phyloP scores from a whole-genome alignment of 306 rosid species.

The Prunus armeniaca region DNA sequence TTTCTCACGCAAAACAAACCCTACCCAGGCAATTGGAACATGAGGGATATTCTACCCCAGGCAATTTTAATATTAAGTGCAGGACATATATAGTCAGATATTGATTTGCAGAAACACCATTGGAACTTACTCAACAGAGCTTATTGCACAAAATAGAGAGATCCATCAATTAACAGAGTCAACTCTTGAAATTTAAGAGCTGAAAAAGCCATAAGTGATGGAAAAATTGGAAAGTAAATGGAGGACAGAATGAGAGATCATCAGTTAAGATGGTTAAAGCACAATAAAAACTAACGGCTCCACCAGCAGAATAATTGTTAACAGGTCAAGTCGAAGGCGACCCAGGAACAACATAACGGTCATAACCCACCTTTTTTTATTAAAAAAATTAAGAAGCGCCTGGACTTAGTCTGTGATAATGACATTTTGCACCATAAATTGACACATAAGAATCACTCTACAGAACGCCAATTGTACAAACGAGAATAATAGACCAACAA shows the following conservation, averaged over 20 bases:
- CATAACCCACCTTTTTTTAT: conserved; percentile 12
- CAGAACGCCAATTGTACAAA: background rate
- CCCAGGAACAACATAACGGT: conserved; percentile 14
- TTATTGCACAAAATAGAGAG: background rate
- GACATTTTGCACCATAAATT: background rate
- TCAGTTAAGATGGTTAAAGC: background rate
- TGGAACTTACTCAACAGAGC: background rate
- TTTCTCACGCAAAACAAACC: background rate
- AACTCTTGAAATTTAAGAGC: background rate
- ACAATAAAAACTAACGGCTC: conserved; percentile 6
- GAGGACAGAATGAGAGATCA: background rate
- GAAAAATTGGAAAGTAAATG: background rate
- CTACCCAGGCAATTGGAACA: background rate
- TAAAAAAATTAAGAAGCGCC: conserved; percentile 10
- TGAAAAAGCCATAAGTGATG: background rate
- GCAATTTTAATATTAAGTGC: background rate
- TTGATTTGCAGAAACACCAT: background rate
- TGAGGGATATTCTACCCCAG: background rate
- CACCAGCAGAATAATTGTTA: background rate
- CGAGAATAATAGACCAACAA: conserved; percentile 3
- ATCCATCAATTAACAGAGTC: background rate
- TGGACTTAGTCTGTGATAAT: conserved; percentile 6
- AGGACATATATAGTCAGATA: background rate
- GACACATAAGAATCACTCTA: background rate
- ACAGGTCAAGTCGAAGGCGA: conserved; percentile 15